A percentile compares a stretch with the other conserved stretches of the same genome.
Conservation (phyloP, 75 land plant species). For the Selaginella tamariscina region DNA sequence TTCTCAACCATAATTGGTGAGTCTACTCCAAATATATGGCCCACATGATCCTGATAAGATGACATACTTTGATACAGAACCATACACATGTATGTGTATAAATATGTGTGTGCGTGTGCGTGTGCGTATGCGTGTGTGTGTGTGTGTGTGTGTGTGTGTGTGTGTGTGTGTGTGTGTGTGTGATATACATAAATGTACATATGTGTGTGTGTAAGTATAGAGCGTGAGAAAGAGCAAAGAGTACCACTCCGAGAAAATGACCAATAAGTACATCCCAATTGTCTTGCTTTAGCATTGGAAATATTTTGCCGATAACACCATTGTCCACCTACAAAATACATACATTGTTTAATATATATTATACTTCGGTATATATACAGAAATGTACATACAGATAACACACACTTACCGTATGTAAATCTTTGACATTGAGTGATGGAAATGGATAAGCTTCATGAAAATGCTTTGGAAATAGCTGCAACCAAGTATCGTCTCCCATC, state of each 20-base stretch:
- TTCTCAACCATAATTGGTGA: slow-evolving; percentile 69
- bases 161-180: no score
- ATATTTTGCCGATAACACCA: slow-evolving; percentile 68
- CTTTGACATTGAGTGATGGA: slow-evolving; percentile 98
- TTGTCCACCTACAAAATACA: no score
- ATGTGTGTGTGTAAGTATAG: background rate
- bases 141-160: no score
- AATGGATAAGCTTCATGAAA: slow-evolving; percentile 66
- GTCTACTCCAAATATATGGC: slow-evolving; percentile 91
- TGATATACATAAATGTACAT: no score
- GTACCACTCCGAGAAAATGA: slow-evolving; percentile 99
- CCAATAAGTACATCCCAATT: slow-evolving; percentile 97
- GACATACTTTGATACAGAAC: background rate
- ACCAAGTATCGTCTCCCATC: slow-evolving; percentile 99
- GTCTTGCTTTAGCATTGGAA: slow-evolving; percentile 55
- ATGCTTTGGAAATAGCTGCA: slow-evolving; percentile 85
- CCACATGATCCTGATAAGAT: slow-evolving; percentile 81
- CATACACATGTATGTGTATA: background rate
- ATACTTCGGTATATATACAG: background rate
- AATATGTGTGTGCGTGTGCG: no score
- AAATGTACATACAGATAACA: no score
- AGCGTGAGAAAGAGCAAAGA: slow-evolving; percentile 3
- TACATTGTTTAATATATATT: slow-evolving; percentile 10
- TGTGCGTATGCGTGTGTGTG: no score
- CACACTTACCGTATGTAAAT: slow-evolving; percentile 85